These are phyloP conservation scores for Paspalum notatum DNA, from an alignment of 176 grass and related monocot genomes.

Conservation along the genomic window DNA sequence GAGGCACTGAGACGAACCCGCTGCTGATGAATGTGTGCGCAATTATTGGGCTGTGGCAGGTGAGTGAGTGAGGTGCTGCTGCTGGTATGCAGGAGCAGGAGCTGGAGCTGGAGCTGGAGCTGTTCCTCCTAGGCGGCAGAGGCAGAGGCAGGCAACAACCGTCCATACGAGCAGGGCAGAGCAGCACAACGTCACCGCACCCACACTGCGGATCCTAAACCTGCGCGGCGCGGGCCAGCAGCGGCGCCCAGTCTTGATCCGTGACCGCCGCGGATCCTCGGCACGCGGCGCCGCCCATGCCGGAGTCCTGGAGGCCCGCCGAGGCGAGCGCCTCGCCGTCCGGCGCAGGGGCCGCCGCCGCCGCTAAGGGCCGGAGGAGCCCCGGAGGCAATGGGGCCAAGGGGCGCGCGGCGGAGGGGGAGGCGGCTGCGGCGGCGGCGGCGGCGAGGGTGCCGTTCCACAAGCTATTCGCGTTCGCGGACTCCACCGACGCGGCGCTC, in stretches of 20 bases:
- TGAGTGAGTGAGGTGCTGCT: constrained; percentile 23
- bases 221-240: too few species aligned
- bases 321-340: constrained; percentile 40
- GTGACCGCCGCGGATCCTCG: constrained; percentile 28
- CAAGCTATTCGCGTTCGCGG: constrained; percentile 87
- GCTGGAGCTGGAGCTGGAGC: too few species aligned
- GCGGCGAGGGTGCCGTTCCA: constrained; percentile 70
- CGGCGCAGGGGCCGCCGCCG: neutral
- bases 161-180: neutral
- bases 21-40: constrained; percentile 42
- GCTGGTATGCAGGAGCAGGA: constrained; percentile 47
- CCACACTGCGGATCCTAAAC: neutral
- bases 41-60: constrained; percentile 46
- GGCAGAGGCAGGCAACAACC: neutral
- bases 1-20: neutral
- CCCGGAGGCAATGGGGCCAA: constrained; percentile 19
- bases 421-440: neutral
- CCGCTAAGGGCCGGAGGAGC: neutral
- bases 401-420: neutral
- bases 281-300: constrained; percentile 20
- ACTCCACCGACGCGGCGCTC: constrained; percentile 65
- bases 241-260: neutral
- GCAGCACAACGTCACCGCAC: too few species aligned
- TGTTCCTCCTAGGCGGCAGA: too few species aligned
- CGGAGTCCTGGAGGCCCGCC: constrained; percentile 47